phyloP scores from a whole-genome alignment of 106 monocot genomes.

The Apostasia ramifera region DNA sequence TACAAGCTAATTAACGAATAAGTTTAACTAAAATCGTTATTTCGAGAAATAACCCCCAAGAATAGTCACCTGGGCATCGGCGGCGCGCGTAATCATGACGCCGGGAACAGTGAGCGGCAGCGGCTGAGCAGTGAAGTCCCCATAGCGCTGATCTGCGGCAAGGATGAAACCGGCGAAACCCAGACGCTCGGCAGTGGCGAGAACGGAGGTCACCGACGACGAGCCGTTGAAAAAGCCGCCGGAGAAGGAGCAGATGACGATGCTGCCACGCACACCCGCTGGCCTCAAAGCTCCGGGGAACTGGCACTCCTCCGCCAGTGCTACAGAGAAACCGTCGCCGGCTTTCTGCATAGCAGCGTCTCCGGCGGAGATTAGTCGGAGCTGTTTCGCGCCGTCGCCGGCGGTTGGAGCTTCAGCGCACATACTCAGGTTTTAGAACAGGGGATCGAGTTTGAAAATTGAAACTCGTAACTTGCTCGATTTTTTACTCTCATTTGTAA shows the following conservation, averaged over 20 bases:
- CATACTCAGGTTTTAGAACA: no score
- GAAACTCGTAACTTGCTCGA: no score
- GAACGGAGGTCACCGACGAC: slow-evolving; percentile 35
- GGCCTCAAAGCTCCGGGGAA: slow-evolving; percentile 28
- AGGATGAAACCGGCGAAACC: slow-evolving; percentile 61
- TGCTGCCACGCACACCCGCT: slow-evolving; percentile 22
- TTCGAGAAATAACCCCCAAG: no score
- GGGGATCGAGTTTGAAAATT: no score
- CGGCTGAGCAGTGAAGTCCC: slow-evolving; percentile 58
- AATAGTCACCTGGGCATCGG: slow-evolving; percentile 39
- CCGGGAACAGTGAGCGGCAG: slow-evolving; percentile 64
- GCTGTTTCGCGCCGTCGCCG: slow-evolving; percentile 23
- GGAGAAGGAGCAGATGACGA: slow-evolving; percentile 71
- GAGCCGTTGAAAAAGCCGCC: slow-evolving; percentile 46
- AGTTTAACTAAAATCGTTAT: no score
- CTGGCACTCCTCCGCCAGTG: slow-evolving; percentile 53
- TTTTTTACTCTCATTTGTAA: no score
- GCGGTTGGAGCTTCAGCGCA: slow-evolving; percentile 38
- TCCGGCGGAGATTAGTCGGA: slow-evolving; percentile 50
- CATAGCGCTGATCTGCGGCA: slow-evolving; percentile 47
- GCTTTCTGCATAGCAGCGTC: slow-evolving; percentile 20
- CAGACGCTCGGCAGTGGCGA: slow-evolving; percentile 40
- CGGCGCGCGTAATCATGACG: slow-evolving; percentile 43
- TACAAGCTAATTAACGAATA: not conserved
- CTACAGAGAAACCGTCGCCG: not conserved